Conservation (phyloP, 2,329 filamentous ascomycete genomes). For the Nothophoma quercina region DNA sequence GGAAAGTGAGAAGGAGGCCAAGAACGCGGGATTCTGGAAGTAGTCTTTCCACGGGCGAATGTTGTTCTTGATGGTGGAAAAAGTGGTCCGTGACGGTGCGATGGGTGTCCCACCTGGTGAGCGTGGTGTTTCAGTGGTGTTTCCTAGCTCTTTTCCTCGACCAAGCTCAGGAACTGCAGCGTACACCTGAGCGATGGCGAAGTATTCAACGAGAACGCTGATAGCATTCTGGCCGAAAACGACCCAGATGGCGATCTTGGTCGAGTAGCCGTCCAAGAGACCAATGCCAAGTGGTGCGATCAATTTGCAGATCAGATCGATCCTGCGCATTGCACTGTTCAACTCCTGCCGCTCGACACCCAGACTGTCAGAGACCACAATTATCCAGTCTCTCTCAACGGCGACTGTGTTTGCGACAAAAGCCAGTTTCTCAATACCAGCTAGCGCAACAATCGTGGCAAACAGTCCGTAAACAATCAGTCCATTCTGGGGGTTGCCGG, state of each 20-base stretch:
- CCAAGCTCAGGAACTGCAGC: constrained; percentile 42
- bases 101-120: constrained; percentile 11
- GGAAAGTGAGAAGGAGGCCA: constrained; percentile 66
- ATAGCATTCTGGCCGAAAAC: constrained; percentile 59
- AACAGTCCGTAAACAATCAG: constrained; percentile 39
- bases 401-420: constrained; percentile 71
- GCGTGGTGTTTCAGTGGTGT: constrained; percentile 18
- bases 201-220: constrained; percentile 62
- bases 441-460: constrained; percentile 58
- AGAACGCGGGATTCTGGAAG: constrained; percentile 62
- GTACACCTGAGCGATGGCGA: constrained; percentile 58
- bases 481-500: constrained; percentile 14
- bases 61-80: constrained; percentile 9
- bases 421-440: constrained; percentile 73
- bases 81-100: constrained; percentile 4
- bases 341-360: constrained; percentile 48
- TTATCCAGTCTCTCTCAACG: constrained; percentile 75
- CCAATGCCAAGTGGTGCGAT: constrained; percentile 62
- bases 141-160: constrained; percentile 14
- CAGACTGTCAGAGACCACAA: constrained; percentile 57
- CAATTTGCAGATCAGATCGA: constrained; percentile 67
- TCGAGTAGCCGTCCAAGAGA: constrained; percentile 58
- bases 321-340: constrained; percentile 67
- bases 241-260: constrained; percentile 57
- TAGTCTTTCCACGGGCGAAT: constrained; percentile 53